Percentiles rank a stretch among this genome's conserved stretches.
Evolutionary conservation across 1,284 basidiomycete species (phyloP).

Genomic region (Rhizoctonia solani): DNA sequence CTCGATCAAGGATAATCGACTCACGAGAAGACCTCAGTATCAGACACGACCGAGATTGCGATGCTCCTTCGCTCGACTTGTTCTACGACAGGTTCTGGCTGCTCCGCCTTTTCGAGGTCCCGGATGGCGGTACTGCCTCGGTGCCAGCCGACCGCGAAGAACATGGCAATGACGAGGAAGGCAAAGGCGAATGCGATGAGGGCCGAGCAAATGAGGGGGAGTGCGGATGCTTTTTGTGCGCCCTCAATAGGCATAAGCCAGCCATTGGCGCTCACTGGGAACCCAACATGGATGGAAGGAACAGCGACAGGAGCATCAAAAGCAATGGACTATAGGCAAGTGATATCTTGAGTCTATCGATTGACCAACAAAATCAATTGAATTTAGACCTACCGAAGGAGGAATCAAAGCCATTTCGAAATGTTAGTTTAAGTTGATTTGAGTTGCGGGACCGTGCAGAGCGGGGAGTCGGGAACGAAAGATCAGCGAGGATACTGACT

Average conservation of each 20-base stretch:
- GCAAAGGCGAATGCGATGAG: constrained; percentile 7
- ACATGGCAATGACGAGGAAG: not conserved
- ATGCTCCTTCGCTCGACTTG: constrained; percentile 6
- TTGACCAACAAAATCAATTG: not conserved
- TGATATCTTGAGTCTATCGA: not conserved
- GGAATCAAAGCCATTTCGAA: constrained; percentile 4
- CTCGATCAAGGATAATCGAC: not conserved
- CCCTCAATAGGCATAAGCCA: constrained; percentile 7
- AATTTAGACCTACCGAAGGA: not conserved
- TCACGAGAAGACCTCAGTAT: constrained; percentile 17
- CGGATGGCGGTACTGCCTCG: not conserved
- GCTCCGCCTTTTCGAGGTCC: not conserved
- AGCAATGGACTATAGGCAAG: not conserved
- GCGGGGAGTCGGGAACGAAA: no score
- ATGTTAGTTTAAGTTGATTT: not conserved
- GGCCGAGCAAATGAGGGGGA: constrained; percentile 6
- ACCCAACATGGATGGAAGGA: constrained; percentile 8
- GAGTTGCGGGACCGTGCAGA: no score
- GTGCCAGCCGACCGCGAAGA: constrained; percentile 6
- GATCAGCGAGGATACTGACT: no score
- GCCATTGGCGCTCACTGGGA: constrained; percentile 17
- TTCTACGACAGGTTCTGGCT: not conserved
- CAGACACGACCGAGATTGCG: constrained; percentile 5
- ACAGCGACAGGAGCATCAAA: constrained; percentile 5
- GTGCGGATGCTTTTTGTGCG: not conserved